Percentiles rank a stretch among this genome's conserved stretches.
phyloP scores from a whole-genome alignment of 768 basidiomycete genomes.

The Mycena amicta region DNA sequence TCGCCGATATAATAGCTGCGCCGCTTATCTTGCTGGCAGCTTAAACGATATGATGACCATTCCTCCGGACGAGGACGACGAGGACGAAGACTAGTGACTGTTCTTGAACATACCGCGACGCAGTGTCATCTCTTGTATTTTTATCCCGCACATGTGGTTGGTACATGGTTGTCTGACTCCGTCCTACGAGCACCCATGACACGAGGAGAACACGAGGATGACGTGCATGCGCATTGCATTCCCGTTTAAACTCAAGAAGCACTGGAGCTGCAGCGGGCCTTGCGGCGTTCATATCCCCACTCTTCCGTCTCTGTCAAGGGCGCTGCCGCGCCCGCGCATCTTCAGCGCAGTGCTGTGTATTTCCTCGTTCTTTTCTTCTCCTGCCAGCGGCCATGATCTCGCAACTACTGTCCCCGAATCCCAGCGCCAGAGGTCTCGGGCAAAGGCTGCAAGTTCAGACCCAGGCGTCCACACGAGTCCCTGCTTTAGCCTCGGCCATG shows the following conservation, averaged over 20 bases:
- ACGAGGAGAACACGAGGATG: conserved; percentile 21
- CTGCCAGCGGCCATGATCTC: conserved; percentile 19
- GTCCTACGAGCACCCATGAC: conserved; percentile 1
- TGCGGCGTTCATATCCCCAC: conserved; percentile 23
- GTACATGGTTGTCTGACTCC: too few species aligned
- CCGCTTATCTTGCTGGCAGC: conserved; percentile 38
- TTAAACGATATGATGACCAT: conserved; percentile 75
- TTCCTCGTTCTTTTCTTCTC: conserved; percentile 15
- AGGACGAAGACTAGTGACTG: conserved; percentile 21
- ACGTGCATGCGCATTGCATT: conserved; percentile 7
- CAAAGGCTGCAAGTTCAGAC: too few species aligned
- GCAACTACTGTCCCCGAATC: conserved; percentile 14
- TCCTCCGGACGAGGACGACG: conserved; percentile 34
- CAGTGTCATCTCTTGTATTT: background rate
- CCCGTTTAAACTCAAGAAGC: conserved; percentile 19
- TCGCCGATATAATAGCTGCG: background rate
- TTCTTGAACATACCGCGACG: too few species aligned
- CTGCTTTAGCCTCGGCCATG: too few species aligned
- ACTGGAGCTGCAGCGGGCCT: conserved; percentile 3
- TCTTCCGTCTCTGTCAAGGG: background rate
- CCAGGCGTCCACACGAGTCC: too few species aligned
- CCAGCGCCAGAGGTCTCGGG: background rate
- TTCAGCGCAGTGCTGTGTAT: too few species aligned
- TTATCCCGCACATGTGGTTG: background rate
- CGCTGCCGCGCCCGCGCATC: too few species aligned